Conservation (phyloP, 306 rosid species). For the Oemleria cerasiformis region DNA sequence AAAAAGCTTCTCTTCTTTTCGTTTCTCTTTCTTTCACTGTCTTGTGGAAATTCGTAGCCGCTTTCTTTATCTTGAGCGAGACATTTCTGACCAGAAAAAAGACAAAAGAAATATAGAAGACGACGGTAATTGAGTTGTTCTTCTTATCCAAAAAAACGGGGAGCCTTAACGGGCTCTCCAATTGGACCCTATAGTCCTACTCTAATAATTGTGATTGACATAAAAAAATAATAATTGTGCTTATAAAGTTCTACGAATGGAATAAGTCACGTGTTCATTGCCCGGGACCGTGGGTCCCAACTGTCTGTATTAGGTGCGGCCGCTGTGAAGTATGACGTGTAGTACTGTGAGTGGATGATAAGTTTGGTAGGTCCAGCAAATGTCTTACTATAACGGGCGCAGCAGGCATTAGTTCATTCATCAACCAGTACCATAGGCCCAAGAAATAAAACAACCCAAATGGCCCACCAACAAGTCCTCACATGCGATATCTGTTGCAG, state of each 20-base stretch:
- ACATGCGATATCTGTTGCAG: too few relatives aligned
- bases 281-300: background rate
- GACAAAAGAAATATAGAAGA: background rate
- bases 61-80: background rate
- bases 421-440: too few relatives aligned
- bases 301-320: background rate
- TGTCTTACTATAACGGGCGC: too few relatives aligned
- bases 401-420: too few relatives aligned
- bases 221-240: conserved; percentile 5
- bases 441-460: too few relatives aligned
- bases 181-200: too few relatives aligned
- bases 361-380: too few relatives aligned
- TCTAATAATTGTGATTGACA: too few relatives aligned
- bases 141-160: too few relatives aligned
- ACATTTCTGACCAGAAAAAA: background rate
- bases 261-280: background rate
- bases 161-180: too few relatives aligned
- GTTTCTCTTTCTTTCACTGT: background rate
- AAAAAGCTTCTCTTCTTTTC: background rate
- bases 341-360: background rate
- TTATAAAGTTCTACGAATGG: background rate
- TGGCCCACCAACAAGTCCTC: too few relatives aligned
- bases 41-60: conserved; percentile 14
- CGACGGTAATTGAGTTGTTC: background rate
- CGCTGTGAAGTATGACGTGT: background rate